Conservation (phyloP, 306 rosid species). For the Mucuna pruriens region DNA sequence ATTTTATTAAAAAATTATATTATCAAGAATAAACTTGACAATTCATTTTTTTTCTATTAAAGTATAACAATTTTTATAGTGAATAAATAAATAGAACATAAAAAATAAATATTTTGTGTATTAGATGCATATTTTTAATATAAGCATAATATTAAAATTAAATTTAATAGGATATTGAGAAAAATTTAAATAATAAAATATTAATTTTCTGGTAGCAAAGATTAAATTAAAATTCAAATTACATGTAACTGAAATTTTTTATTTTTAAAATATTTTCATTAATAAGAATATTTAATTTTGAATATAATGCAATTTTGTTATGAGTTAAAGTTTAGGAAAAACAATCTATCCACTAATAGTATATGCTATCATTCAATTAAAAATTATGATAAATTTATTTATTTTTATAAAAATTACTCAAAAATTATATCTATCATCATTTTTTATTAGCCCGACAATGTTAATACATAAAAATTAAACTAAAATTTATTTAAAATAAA, state of each 20-base stretch:
- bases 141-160: neutral
- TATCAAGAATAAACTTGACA: neutral
- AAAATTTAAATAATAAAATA: neutral
- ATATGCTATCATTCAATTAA: too few relatives aligned
- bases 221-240: neutral
- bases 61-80: neutral
- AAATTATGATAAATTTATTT: too few relatives aligned
- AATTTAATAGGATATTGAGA: neutral
- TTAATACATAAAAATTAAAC: too few relatives aligned
- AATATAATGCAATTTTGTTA: too few relatives aligned
- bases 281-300: neutral
- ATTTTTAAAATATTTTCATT: neutral
- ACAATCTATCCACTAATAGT: too few relatives aligned
- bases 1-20: neutral
- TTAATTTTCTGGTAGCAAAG: neutral
- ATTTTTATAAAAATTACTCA: too few relatives aligned
- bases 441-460: too few relatives aligned
- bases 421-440: too few relatives aligned
- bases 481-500: too few relatives aligned
- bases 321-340: too few relatives aligned
- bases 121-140: neutral
- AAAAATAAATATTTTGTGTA: too few relatives aligned
- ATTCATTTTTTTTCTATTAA: neutral
- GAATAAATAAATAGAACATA: neutral
- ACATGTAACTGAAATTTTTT: neutral